Evolutionary conservation across 176 grass and related monocot genomes (phyloP).

Genomic region (Musa schizocarpa): DNA sequence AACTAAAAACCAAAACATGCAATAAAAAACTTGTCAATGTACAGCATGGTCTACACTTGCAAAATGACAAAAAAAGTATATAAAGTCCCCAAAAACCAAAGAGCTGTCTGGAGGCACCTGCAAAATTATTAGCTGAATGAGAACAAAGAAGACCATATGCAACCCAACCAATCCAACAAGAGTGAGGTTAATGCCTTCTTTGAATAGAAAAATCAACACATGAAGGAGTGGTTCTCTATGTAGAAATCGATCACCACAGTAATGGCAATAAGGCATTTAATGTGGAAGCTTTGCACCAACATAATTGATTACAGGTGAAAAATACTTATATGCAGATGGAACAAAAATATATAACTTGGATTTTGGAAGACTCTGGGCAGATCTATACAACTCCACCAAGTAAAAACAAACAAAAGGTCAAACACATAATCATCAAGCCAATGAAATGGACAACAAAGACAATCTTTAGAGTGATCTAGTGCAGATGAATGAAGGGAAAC

Average conservation of each 20-base stretch:
- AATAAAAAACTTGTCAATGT: neutral
- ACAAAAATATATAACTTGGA: neutral
- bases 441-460: neutral
- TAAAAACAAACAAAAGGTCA: neutral
- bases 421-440: neutral
- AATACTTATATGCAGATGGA: neutral
- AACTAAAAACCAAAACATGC: neutral
- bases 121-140: too few species aligned
- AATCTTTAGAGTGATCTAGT: neutral
- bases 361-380: neutral
- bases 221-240: neutral
- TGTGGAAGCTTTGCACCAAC: neutral
- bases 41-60: neutral
- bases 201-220: neutral
- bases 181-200: too few species aligned
- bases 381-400: neutral
- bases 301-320: neutral
- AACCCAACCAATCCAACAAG: too few species aligned
- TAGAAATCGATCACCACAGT: neutral
- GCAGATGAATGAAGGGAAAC: neutral
- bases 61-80: neutral
- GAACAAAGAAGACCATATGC: too few species aligned
- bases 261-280: neutral
- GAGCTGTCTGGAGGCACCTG: neutral
- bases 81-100: neutral